Percentiles rank a stretch among this genome's conserved stretches.
Conservation (phyloP, 2,329 filamentous ascomycete species). For the Ceratocystis colombiana region DNA sequence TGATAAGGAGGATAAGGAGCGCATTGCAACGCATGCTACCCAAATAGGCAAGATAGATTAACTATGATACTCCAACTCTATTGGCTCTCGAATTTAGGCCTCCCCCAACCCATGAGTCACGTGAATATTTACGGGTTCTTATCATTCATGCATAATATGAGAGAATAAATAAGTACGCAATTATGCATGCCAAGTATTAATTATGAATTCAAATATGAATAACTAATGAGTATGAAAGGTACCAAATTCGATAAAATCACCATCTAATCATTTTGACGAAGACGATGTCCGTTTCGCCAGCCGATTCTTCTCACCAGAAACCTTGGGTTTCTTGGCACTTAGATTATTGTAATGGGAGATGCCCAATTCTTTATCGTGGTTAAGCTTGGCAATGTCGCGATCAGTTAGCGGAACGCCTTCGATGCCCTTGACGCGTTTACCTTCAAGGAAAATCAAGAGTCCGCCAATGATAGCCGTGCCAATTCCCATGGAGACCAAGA, state of each 20-base stretch:
- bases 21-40: no score
- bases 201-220: not conserved
- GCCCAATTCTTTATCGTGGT: conserved; percentile 44
- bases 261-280: not conserved
- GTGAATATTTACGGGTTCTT: no score
- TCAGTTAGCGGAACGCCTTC: conserved; percentile 59
- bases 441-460: conserved; percentile 59
- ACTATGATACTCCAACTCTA: no score
- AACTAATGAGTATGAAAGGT: conserved; percentile 8
- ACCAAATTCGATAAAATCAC: not conserved
- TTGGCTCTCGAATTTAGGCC: no score
- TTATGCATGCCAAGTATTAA: no score
- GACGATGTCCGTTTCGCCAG: not conserved
- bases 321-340: conserved; percentile 42
- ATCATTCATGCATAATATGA: not conserved
- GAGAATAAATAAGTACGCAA: no score
- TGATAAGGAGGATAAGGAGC: no score
- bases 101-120: no score
- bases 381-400: conserved; percentile 43
- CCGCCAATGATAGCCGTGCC: conserved; percentile 58
- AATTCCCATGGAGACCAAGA: conserved; percentile 64
- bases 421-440: conserved; percentile 58
- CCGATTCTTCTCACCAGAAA: conserved; percentile 33
- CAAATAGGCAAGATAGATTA: no score
- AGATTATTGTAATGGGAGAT: conserved; percentile 51